phyloP scores from a whole-genome alignment of 2,329 filamentous ascomycete species.

The Talaromyces sp. region DNA sequence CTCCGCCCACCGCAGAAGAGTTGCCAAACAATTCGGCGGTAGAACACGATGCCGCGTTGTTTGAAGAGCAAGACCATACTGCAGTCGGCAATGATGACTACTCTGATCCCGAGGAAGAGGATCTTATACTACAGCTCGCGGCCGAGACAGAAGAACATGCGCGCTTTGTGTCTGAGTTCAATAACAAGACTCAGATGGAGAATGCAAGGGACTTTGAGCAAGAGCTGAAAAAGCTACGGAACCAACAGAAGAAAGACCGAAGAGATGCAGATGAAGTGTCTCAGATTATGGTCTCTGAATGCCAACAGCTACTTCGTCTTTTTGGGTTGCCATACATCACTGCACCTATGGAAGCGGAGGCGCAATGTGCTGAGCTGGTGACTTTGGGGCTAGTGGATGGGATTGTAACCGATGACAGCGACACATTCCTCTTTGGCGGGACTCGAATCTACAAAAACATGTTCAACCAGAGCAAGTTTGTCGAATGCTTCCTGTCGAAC shows the following conservation, averaged over 20 bases:
- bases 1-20: conserved; percentile 24
- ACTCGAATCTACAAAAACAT: conserved; percentile 99
- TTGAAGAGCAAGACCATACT: conserved; percentile 27
- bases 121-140: conserved; percentile 80
- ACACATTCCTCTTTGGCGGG: conserved; percentile 94
- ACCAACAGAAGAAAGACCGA: conserved; percentile 94
- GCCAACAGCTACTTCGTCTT: conserved; percentile 81
- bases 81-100: conserved; percentile 55
- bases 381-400: conserved; percentile 85
- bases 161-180: conserved; percentile 84
- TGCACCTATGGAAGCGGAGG: conserved; percentile 98
- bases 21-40: conserved; percentile 27
- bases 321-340: conserved; percentile 97
- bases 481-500: conserved; percentile 84
- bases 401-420: conserved; percentile 95
- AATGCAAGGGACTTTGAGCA: conserved; percentile 78
- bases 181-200: conserved; percentile 68
- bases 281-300: conserved; percentile 92
- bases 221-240: conserved; percentile 81
- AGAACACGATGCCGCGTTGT: conserved; percentile 19
- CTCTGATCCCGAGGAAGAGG: conserved; percentile 89
- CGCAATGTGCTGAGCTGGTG: conserved; percentile 92
- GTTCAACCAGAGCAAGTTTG: conserved; percentile 98
- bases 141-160: conserved; percentile 92
- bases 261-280: conserved; percentile 96